Conservation (phyloP, 495 filamentous ascomycete species). For the Penicillium canariense region DNA sequence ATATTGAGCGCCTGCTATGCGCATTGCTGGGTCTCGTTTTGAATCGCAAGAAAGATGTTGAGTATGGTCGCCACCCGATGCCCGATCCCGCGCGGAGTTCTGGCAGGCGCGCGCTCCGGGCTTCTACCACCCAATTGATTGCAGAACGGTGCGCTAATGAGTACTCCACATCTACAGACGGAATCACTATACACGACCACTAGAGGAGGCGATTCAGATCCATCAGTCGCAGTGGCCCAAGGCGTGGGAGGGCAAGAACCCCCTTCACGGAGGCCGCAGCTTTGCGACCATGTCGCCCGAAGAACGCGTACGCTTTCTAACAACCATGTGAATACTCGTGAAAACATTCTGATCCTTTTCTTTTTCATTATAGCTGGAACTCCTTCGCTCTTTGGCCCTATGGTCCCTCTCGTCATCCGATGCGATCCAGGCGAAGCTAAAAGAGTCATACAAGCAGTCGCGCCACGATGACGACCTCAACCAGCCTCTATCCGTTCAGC, state of each 20-base stretch:
- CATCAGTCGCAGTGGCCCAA: slow-evolving; percentile 88
- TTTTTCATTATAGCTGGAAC: slow-evolving; percentile 60
- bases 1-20: slow-evolving; percentile 85
- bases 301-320: slow-evolving; percentile 63
- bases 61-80: slow-evolving; percentile 63
- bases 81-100: slow-evolving; percentile 12
- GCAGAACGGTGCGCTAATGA: slow-evolving; percentile 13
- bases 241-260: slow-evolving; percentile 82
- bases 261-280: slow-evolving; percentile 70
- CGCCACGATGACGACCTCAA: slow-evolving; percentile 91
- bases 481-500: slow-evolving; percentile 87
- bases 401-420: slow-evolving; percentile 94
- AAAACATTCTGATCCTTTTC: slow-evolving; percentile 20
- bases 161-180: slow-evolving; percentile 24
- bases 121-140: slow-evolving; percentile 10
- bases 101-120: slow-evolving; percentile 11
- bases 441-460: slow-evolving; percentile 83
- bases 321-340: neutral
- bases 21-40: slow-evolving; percentile 81
- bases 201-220: slow-evolving; percentile 87
- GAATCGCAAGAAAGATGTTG: slow-evolving; percentile 96
- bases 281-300: slow-evolving; percentile 78
- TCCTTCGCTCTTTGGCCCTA: slow-evolving; percentile 77
- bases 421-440: slow-evolving; percentile 72
- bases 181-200: slow-evolving; percentile 79